Percentiles rank a stretch among this genome's conserved stretches.
phyloP scores from a whole-genome alignment of 352 stramenopile genomes.

The Globisporangium sylvaticum region DNA sequence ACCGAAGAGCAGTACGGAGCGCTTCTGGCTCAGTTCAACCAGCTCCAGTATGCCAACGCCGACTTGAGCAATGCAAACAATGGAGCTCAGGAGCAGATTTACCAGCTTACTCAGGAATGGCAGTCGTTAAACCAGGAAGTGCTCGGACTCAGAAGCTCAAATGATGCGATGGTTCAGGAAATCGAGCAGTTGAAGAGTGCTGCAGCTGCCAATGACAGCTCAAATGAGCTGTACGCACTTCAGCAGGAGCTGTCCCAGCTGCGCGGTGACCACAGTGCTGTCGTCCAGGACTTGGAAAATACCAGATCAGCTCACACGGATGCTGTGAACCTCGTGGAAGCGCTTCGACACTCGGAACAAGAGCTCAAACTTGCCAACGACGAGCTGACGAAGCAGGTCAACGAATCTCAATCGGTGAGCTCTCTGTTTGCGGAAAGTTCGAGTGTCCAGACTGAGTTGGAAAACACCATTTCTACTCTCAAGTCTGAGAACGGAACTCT shows the following conservation, averaged over 20 bases:
- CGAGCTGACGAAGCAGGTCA: slow-evolving; percentile 26
- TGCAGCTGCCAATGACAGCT: not conserved
- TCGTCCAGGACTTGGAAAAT: slow-evolving; percentile 21
- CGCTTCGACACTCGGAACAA: slow-evolving; percentile 25
- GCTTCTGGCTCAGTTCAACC: slow-evolving; percentile 10
- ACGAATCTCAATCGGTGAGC: slow-evolving; percentile 27
- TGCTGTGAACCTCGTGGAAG: not conserved
- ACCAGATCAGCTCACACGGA: slow-evolving; percentile 11
- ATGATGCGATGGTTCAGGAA: slow-evolving; percentile 1
- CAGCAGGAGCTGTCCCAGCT: slow-evolving; percentile 33
- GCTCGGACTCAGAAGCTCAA: slow-evolving; percentile 4
- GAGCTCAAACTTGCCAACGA: slow-evolving; percentile 31
- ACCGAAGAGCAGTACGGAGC: slow-evolving; percentile 30
- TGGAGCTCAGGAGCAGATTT: slow-evolving; percentile 11
- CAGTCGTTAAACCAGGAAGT: slow-evolving; percentile 24
- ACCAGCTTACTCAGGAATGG: slow-evolving; percentile 19
- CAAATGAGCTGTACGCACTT: slow-evolving; percentile 14
- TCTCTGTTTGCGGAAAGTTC: slow-evolving; percentile 11
- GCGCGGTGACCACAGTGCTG: slow-evolving; percentile 15
- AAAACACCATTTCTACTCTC: slow-evolving; percentile 9
- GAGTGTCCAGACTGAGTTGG: slow-evolving; percentile 14
- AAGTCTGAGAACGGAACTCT: slow-evolving; percentile 18
- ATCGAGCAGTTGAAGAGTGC: not conserved
- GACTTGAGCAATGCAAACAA: slow-evolving; percentile 6
- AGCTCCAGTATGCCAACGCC: slow-evolving; percentile 12